Conservation (phyloP, 75 land plant species). For the Cunninghamia lanceolata region DNA sequence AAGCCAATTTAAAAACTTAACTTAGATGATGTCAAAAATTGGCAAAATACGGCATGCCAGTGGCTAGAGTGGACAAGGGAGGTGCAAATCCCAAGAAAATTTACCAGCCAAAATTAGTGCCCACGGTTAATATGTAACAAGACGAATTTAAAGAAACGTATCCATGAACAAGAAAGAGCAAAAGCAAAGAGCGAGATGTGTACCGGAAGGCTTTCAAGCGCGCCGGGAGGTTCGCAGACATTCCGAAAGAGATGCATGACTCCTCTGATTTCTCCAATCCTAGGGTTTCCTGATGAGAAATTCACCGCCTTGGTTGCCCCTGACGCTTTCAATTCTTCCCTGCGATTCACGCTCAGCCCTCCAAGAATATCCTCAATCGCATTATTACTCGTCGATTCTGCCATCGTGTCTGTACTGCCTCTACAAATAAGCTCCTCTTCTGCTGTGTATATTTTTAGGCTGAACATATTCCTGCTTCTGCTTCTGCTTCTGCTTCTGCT, state of each 20-base stretch:
- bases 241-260: constrained; percentile 73
- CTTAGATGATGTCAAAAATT: too few relatives aligned
- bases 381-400: not conserved
- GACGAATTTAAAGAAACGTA: not conserved
- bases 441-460: not conserved
- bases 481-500: too few relatives aligned
- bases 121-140: not conserved
- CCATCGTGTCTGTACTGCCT: not conserved
- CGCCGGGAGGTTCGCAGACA: constrained; percentile 10
- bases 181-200: not conserved
- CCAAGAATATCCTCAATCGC: not conserved
- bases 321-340: constrained; percentile 1
- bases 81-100: too few relatives aligned
- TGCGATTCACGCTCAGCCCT: not conserved
- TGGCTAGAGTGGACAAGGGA: too few relatives aligned
- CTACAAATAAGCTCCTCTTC: not conserved
- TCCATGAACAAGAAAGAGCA: not conserved
- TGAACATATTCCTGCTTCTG: not conserved
- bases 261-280: constrained; percentile 80
- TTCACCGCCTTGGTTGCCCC: constrained; percentile 38
- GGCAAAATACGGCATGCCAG: too few relatives aligned
- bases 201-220: constrained; percentile 39
- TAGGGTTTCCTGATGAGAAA: constrained; percentile 93
- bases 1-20: too few relatives aligned
- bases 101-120: not conserved